Conservation (phyloP, 1,139 yeast species). For the Lodderomyces orthopsilosis region DNA sequence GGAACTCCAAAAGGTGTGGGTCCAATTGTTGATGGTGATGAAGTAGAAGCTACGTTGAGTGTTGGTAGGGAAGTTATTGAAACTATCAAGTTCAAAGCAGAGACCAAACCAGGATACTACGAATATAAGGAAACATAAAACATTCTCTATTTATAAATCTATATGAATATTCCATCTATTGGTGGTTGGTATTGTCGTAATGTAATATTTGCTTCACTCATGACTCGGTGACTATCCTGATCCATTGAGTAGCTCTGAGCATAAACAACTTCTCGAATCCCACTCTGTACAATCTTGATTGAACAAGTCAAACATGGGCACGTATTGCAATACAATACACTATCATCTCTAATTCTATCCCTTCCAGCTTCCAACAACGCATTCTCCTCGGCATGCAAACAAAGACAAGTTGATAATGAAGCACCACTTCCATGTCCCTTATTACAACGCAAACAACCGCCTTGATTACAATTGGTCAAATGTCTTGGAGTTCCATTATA, state of each 20-base stretch:
- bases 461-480: slow-evolving; percentile 84
- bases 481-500: slow-evolving; percentile 97
- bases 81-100: slow-evolving; percentile 52
- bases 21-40: slow-evolving; percentile 71
- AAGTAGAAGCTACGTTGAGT: slow-evolving; percentile 58
- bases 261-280: slow-evolving; percentile 89
- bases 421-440: slow-evolving; percentile 61
- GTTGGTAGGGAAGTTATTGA: slow-evolving; percentile 56
- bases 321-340: slow-evolving; percentile 88
- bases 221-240: slow-evolving; percentile 61
- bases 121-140: slow-evolving; percentile 52
- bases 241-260: slow-evolving; percentile 95
- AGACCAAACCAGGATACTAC: slow-evolving; percentile 79
- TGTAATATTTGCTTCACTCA: slow-evolving; percentile 68
- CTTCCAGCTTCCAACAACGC: slow-evolving; percentile 93
- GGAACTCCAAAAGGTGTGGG: slow-evolving; percentile 99
- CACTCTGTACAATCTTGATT: slow-evolving; percentile 90
- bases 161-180: slow-evolving; percentile 41
- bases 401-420: slow-evolving; percentile 73
- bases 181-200: slow-evolving; percentile 76
- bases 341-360: slow-evolving; percentile 59
- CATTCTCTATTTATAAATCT: slow-evolving; percentile 5
- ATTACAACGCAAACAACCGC: slow-evolving; percentile 91
- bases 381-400: slow-evolving; percentile 96
- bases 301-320: slow-evolving; percentile 97